Conservation (phyloP, 2,329 filamentous ascomycete genomes). For the Fusarium marasasianum region DNA sequence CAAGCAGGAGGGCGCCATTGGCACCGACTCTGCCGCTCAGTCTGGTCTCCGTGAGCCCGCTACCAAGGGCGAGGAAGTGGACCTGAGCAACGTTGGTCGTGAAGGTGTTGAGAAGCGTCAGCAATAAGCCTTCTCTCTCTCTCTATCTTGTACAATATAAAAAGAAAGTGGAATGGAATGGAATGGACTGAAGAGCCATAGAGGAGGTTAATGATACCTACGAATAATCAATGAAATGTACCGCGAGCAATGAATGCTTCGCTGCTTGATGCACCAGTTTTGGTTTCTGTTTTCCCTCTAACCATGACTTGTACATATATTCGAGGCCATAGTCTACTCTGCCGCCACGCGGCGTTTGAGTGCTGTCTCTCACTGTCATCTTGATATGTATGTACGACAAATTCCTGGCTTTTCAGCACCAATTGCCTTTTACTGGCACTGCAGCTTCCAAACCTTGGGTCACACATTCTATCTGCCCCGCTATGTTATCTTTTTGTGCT, state of each 20-base stretch:
- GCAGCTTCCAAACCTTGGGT: too few relatives aligned
- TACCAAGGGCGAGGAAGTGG: constrained; percentile 63
- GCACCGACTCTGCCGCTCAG: constrained; percentile 58
- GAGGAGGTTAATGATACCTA: constrained; percentile 23
- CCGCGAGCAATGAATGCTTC: background rate
- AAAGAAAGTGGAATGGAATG: background rate
- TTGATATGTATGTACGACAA: too few relatives aligned
- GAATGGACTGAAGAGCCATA: background rate
- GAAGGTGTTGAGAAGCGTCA: constrained; percentile 54
- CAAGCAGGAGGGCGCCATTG: constrained; percentile 60
- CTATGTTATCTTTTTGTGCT: too few relatives aligned
- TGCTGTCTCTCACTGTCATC: too few relatives aligned
- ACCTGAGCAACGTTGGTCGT: constrained; percentile 69
- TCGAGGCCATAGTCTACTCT: too few relatives aligned
- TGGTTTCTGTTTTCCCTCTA: background rate
- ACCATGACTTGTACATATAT: too few relatives aligned
- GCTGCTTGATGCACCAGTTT: background rate
- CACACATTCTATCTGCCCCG: too few relatives aligned
- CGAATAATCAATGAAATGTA: constrained; percentile 20
- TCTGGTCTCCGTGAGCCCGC: constrained; percentile 67
- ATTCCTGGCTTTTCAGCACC: too few relatives aligned
- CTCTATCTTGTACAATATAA: background rate
- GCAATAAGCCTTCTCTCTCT: constrained; percentile 2
- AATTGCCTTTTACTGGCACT: too few relatives aligned
- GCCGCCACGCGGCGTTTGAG: too few relatives aligned